Conservation (phyloP, 306 rosid genomes). For the Vigna mungo region DNA sequence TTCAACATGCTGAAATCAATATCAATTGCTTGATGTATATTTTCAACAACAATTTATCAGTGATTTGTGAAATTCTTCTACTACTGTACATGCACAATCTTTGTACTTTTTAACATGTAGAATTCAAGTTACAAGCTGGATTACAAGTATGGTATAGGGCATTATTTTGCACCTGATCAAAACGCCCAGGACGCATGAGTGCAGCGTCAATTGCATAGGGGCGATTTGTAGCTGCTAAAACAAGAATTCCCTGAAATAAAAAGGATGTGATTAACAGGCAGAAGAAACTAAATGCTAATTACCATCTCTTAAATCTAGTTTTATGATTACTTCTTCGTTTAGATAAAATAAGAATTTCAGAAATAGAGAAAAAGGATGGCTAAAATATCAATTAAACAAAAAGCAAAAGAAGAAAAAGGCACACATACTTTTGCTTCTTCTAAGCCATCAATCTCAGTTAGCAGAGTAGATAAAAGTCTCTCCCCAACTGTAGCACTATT, state of each 20-base stretch:
- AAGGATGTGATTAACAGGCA: conserved; percentile 12
- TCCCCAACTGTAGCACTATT: conserved; percentile 69
- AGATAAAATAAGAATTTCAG: conserved; percentile 14
- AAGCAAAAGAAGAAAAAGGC: background rate
- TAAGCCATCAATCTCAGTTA: conserved; percentile 96
- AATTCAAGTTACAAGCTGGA: conserved; percentile 12
- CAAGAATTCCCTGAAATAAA: conserved; percentile 78
- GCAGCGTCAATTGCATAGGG: conserved; percentile 91
- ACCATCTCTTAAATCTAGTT: conserved; percentile 35
- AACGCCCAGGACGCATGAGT: conserved; percentile 93
- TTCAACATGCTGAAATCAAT: background rate
- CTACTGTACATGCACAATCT: conserved; percentile 7
- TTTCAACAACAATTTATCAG: background rate
- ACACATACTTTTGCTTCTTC: conserved; percentile 85
- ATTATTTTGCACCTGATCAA: conserved; percentile 70
- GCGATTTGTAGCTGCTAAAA: conserved; percentile 96
- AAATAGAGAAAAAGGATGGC: conserved; percentile 3
- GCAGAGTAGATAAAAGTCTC: conserved; percentile 89
- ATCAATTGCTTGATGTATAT: background rate
- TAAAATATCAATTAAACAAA: conserved; percentile 1
- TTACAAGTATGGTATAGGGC: background rate
- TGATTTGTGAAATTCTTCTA: conserved; percentile 14
- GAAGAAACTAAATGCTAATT: conserved; percentile 26
- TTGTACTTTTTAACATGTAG: background rate
- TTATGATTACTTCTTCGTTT: conserved; percentile 11